These are phyloP conservation scores for Syncephalis plumigaleata DNA, from an alignment of 371 early-diverging fungal genomes.

Conservation along the genomic window DNA sequence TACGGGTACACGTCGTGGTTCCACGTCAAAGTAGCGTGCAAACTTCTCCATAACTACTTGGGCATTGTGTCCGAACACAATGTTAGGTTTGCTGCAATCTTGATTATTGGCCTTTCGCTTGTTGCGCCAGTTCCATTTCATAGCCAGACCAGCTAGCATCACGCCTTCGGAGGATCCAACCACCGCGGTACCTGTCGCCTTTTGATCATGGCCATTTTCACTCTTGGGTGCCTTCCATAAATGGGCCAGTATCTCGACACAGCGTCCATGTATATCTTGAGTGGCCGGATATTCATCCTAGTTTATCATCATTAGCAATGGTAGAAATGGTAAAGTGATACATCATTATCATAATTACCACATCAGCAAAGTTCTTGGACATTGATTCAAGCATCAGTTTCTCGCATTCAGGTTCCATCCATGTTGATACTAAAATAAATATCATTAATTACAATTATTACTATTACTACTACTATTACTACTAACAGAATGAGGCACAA, in stretches of 20 bases:
- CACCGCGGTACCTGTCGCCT: slow-evolving; percentile 23
- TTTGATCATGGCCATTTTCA: slow-evolving; percentile 7
- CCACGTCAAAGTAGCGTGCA: slow-evolving; percentile 52
- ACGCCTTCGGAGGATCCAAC: slow-evolving; percentile 41
- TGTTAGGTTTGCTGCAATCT: slow-evolving; percentile 27
- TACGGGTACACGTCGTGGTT: slow-evolving; percentile 35
- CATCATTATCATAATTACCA: not conserved
- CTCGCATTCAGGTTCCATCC: slow-evolving; percentile 44
- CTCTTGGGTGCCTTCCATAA: slow-evolving; percentile 22
- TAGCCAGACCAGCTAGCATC: slow-evolving; percentile 33
- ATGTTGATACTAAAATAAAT: slow-evolving; percentile 28
- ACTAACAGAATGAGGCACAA: too few relatives aligned
- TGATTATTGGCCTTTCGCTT: slow-evolving; percentile 21
- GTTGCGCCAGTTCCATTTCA: slow-evolving; percentile 36
- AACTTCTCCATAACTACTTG: slow-evolving; percentile 37
- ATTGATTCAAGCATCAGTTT: slow-evolving; percentile 31
- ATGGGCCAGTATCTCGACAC: slow-evolving; percentile 27
- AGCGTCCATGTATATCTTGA: slow-evolving; percentile 25
- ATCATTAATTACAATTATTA: not conserved
- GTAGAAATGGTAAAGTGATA: too few relatives aligned
- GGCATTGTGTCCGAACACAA: slow-evolving; percentile 34
- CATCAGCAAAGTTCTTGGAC: slow-evolving; percentile 27
- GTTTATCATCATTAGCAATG: too few relatives aligned
- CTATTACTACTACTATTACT: too few relatives aligned
- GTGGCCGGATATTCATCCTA: slow-evolving; percentile 34